Evolutionary conservation across 129 eudicot genomes (phyloP), one percentile per base, ranked within the genome.

Genomic region (Artemisia tridentata): DNA sequence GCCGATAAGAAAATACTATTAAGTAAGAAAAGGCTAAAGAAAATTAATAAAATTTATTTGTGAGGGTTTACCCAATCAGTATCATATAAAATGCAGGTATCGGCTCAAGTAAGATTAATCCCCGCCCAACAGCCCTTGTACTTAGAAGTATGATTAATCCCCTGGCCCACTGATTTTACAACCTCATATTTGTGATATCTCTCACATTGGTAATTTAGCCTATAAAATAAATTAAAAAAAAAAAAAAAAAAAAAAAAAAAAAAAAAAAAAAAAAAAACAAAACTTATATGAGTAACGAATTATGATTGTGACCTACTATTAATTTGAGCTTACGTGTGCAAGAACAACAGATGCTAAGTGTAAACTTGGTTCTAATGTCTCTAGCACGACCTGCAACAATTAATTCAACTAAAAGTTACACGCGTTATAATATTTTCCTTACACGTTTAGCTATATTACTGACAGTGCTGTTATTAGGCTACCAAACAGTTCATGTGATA

Each of bases 111-210:
- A 45, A 93, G 99, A 82, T 93, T 93, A 67, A 93, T 93, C 51
- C 99, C 99, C 43, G 82, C 51, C 99, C 99, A 75, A 97, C 99
- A 69, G 99, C 99, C 60, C 99, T 82, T 48, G 99, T 93, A 80
- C 99, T 93, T 57, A 93, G 88, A 73, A 93, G 81, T 66, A 93
- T 89, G 60, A 93, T 70, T 70, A 20, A 20, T 20, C 23, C 23
- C 23, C 23, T 20, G 23, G 1, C 23, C 23, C 23, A 20, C 1
- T 20, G 23, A 20, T 20, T 20, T 20, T 20, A 20, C 23, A 20
- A 20, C 23, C 23, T 20, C 23, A 20, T 20, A 20, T 20, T 20
- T 20, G 23, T 63, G 92, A 92, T 80, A 93, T 93, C 85, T 93
- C 96, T 3, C 95, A 80, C 88, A 73, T 89, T 12, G 96, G 98